Base-by-base conservation (phyloP, 495 filamentous ascomycete species). In the Annulohypoxylon maeteangense region DNA sequence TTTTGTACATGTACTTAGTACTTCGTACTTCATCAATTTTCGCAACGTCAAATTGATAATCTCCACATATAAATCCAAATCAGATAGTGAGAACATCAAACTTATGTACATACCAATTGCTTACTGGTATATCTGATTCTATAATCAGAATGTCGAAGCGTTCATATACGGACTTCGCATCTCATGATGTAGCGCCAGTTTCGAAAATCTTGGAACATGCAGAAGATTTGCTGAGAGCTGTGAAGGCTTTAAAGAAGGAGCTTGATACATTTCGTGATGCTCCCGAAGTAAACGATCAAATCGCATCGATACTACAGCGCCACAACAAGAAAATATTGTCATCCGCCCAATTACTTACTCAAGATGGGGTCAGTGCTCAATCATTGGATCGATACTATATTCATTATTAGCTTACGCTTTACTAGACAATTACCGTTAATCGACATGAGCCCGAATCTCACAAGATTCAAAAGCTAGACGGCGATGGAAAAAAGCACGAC, bases 191-290 rank as follows among this genome's bases (percentile, higher is more conserved):
- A 14, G 36, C 56, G 4, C 61, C 62, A 18, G 20, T 67, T 29
- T 70, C 63, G 38, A 29, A 68, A 42, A 68, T 77, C 20, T 55
- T 79, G 45, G 70, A 76, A 1, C 75, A 79, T 63, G 76, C 75
- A 4, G 74, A 81, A 58, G 71, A 70, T 56, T 36, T 82, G 31
- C 68, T 81, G 12, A 70, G 61, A 70, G 68, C 71, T 34, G 75
- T 60, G 7, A 63, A 72, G 20, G 69, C 74, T 29, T 20, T 78
- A n/a, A 78, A 78, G 36, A 22, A 70, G 25, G 75, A 76, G 63
- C 68, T 78, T 12, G 63, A 76, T 48, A 60, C 60, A 27, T 68
- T 68, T 27, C 56, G 31, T 16, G 29, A 58, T 47, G 14, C 42
- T 36, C 40, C 62, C 2, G 51, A 64, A n/a, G 40, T 57, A 58